These are phyloP conservation scores for Pezicula carpinea DNA, from an alignment of 2,329 filamentous ascomycete genomes.

Conservation along the genomic window DNA sequence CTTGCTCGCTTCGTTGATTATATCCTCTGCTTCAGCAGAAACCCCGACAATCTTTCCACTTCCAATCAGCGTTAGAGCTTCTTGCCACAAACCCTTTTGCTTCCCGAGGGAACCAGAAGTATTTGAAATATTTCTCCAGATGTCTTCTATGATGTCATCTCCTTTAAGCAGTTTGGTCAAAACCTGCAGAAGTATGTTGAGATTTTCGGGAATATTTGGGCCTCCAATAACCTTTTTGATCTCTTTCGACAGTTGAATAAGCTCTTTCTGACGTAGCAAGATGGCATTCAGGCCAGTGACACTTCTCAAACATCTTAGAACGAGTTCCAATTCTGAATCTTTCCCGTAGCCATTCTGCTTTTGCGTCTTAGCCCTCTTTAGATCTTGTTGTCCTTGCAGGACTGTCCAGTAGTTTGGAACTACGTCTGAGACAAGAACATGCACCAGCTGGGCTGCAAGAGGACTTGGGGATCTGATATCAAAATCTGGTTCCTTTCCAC, in stretches of 20 bases:
- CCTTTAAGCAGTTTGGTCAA: slow-evolving; percentile 38
- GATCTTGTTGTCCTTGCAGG: slow-evolving; percentile 42
- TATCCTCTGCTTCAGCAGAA: slow-evolving; percentile 47
- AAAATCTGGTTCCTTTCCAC: slow-evolving; percentile 35
- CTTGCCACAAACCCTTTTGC: slow-evolving; percentile 56
- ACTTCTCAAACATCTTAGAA: slow-evolving; percentile 66
- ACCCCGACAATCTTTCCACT: slow-evolving; percentile 55
- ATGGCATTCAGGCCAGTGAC: slow-evolving; percentile 75
- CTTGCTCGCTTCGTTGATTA: slow-evolving; percentile 28
- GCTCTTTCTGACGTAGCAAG: slow-evolving; percentile 60
- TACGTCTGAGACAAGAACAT: slow-evolving; percentile 68
- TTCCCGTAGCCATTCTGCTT: slow-evolving; percentile 16
- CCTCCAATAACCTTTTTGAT: slow-evolving; percentile 22
- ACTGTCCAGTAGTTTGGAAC: slow-evolving; percentile 78
- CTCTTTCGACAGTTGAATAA: slow-evolving; percentile 48
- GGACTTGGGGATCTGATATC: slow-evolving; percentile 61
- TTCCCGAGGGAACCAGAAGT: slow-evolving; percentile 32
- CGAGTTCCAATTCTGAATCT: slow-evolving; percentile 36
- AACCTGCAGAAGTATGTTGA: slow-evolving; percentile 37
- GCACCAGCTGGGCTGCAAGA: slow-evolving; percentile 67
- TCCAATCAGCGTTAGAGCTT: slow-evolving; percentile 52
- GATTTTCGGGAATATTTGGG: slow-evolving; percentile 27
- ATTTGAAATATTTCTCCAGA: slow-evolving; percentile 40
- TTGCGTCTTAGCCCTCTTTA: slow-evolving; percentile 10
- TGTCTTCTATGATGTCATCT: slow-evolving; percentile 33